Percentiles rank a stretch among this genome's conserved stretches.
Evolutionary conservation across 371 early-diverging fungal species (phyloP).

Genomic region (Mucor velutinosus): DNA sequence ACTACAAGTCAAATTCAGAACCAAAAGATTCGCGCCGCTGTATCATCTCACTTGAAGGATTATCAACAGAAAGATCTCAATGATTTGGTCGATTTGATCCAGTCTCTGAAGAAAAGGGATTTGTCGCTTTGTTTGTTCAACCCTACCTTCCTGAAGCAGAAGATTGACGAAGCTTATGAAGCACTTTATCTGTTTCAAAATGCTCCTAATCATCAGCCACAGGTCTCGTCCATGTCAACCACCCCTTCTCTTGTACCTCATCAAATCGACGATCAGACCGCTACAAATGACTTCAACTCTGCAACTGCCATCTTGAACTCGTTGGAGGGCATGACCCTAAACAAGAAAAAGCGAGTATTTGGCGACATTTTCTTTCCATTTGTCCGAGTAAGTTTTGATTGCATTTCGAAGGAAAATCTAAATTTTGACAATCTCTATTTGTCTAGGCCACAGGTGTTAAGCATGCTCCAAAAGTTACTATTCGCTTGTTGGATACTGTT

Average conservation of each 20-base stretch:
- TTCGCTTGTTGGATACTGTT: slow-evolving; percentile 50
- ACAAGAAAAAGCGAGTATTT: slow-evolving; percentile 36
- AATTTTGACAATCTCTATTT: neutral
- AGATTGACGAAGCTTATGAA: slow-evolving; percentile 40
- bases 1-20: slow-evolving; percentile 21
- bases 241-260: slow-evolving; percentile 13
- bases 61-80: slow-evolving; percentile 23
- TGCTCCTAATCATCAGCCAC: neutral
- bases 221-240: slow-evolving; percentile 7
- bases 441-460: slow-evolving; percentile 40
- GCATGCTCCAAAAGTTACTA: slow-evolving; percentile 51
- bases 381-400: slow-evolving; percentile 29
- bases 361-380: slow-evolving; percentile 38
- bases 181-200: slow-evolving; percentile 29
- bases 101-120: slow-evolving; percentile 44
- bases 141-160: slow-evolving; percentile 35
- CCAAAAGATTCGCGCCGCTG: slow-evolving; percentile 37
- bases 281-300: neutral
- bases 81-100: slow-evolving; percentile 46
- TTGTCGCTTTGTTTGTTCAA: slow-evolving; percentile 51
- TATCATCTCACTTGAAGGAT: slow-evolving; percentile 16
- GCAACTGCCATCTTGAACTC: slow-evolving; percentile 20
- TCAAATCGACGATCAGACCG: neutral
- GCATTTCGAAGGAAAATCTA: neutral
- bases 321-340: slow-evolving; percentile 25